Evolutionary conservation across 2,329 filamentous ascomycete genomes (phyloP).

Genomic region (Trichoderma afroharzianum): DNA sequence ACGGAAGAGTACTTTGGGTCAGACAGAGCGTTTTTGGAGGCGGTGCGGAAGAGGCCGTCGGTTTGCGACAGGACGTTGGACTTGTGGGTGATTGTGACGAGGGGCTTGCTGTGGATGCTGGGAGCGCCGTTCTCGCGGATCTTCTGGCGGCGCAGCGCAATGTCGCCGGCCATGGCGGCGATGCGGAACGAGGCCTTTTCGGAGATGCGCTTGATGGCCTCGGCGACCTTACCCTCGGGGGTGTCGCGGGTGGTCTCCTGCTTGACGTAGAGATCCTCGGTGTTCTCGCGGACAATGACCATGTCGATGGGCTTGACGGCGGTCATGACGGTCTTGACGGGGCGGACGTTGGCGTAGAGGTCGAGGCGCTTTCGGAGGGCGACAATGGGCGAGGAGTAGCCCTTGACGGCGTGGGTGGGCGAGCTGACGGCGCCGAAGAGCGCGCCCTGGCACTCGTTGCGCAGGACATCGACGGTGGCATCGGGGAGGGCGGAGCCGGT

Average conservation of each 20-base stretch:
- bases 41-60: conserved; percentile 88
- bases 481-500: conserved; percentile 87
- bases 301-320: conserved; percentile 76
- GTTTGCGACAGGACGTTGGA: conserved; percentile 95
- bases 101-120: conserved; percentile 63
- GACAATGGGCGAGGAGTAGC: conserved; percentile 95
- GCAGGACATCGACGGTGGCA: conserved; percentile 82
- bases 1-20: conserved; percentile 91
- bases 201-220: conserved; percentile 96
- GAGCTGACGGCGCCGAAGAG: conserved; percentile 96
- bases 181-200: conserved; percentile 82
- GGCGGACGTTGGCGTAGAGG: conserved; percentile 95
- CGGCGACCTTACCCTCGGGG: conserved; percentile 78
- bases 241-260: conserved; percentile 82
- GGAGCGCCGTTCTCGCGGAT: conserved; percentile 55
- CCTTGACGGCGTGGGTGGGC: conserved; percentile 81
- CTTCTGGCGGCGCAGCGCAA: conserved; percentile 81
- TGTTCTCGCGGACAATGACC: conserved; percentile 98
- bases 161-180: conserved; percentile 89
- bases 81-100: conserved; percentile 98
- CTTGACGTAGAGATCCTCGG: conserved; percentile 97
- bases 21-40: conserved; percentile 78
- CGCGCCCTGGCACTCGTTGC: conserved; percentile 89
- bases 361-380: conserved; percentile 92
- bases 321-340: conserved; percentile 78